A percentile compares a stretch with the other conserved stretches of the same genome.
Conservation (phyloP, 2,329 filamentous ascomycete genomes). For the Colletotrichum neosansevieriae region DNA sequence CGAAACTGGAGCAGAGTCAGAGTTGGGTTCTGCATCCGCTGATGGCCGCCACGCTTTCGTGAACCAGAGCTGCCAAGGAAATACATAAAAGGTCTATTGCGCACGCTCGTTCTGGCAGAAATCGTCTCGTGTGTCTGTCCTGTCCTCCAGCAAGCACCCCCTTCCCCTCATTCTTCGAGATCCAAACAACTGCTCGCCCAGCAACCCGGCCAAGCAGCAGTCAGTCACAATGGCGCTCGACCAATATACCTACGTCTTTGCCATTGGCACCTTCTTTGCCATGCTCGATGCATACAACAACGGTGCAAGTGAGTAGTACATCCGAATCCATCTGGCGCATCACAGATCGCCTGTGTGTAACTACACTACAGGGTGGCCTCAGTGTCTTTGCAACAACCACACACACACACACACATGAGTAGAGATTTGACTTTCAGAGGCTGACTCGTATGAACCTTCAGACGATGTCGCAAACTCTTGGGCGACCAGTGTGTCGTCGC, state of each 20-base stretch:
- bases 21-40: neutral
- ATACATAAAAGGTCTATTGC: slow-evolving; percentile 35
- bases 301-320: slow-evolving; percentile 76
- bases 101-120: neutral
- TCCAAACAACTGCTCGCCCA: slow-evolving; percentile 28
- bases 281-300: slow-evolving; percentile 84
- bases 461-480: slow-evolving; percentile 89
- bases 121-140: neutral
- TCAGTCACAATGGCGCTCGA: slow-evolving; percentile 66
- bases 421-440: slow-evolving; percentile 15
- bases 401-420: neutral
- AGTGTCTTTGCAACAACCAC: neutral
- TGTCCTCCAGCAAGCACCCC: slow-evolving; percentile 22
- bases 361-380: neutral
- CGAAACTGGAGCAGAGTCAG: neutral
- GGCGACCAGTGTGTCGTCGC: slow-evolving; percentile 85
- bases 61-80: slow-evolving; percentile 14
- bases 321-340: neutral
- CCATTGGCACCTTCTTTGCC: slow-evolving; percentile 81
- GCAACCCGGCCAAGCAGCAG: slow-evolving; percentile 25
- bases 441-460: slow-evolving; percentile 46
- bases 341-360: neutral
- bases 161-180: slow-evolving; percentile 18
- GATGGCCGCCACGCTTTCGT: slow-evolving; percentile 8
- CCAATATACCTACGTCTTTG: slow-evolving; percentile 79